Evolutionary conservation across 208 protist genomes (phyloP).

Genomic region (Leptomonas seymouri): DNA sequence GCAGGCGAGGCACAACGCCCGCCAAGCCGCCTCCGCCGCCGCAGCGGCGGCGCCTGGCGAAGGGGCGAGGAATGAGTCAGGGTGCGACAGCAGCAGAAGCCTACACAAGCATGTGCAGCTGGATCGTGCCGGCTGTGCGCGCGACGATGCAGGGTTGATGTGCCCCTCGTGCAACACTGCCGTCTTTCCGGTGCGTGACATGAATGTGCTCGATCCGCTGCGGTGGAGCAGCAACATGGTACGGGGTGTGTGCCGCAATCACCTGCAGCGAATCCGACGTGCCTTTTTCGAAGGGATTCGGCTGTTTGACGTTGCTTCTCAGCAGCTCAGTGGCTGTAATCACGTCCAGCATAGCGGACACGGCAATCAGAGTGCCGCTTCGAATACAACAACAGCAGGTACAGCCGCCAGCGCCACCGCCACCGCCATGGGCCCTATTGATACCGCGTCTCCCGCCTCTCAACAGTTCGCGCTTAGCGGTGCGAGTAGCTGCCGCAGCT

Average conservation of each 20-base stretch:
- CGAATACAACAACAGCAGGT: background rate
- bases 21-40: conserved; percentile 8
- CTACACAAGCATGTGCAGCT: conserved; percentile 26
- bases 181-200: conserved; percentile 78
- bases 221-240: conserved; percentile 91
- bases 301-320: conserved; percentile 48
- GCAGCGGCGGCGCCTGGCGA: background rate
- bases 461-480: conserved; percentile 30
- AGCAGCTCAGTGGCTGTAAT: conserved; percentile 26
- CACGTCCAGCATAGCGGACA: background rate
- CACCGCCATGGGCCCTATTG: background rate
- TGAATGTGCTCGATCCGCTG: conserved; percentile 94
- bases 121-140: conserved; percentile 35
- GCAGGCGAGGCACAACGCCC: conserved; percentile 25
- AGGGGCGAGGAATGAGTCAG: background rate
- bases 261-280: conserved; percentile 75
- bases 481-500: conserved; percentile 32
- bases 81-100: background rate
- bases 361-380: background rate
- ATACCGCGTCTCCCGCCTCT: conserved; percentile 19
- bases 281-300: conserved; percentile 73
- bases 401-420: background rate
- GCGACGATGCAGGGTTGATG: conserved; percentile 44
- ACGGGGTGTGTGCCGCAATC: conserved; percentile 84
- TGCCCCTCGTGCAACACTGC: conserved; percentile 69